Conservation (phyloP, 805 yeast species). For the Saccharomyces cerevisiae region DNA sequence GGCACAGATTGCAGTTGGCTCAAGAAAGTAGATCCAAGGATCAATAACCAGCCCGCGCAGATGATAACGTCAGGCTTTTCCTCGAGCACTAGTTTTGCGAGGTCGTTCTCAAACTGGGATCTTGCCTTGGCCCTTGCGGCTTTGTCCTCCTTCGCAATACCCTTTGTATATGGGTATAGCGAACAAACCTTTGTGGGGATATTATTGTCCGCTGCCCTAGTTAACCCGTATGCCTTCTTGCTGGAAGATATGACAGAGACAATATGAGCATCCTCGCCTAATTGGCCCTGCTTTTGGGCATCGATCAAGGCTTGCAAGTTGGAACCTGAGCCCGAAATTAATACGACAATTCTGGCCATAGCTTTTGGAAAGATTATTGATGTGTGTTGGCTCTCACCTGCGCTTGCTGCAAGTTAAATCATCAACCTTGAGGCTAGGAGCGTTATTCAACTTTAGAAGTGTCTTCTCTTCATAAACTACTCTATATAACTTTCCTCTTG, state of each 20-base stretch:
- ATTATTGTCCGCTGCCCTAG: conserved; percentile 59
- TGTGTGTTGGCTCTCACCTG: background rate
- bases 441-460: background rate
- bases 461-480: background rate
- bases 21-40: conserved; percentile 70
- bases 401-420: background rate
- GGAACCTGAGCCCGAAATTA: conserved; percentile 94
- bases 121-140: conserved; percentile 54
- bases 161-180: conserved; percentile 65
- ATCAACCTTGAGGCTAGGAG: background rate
- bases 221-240: conserved; percentile 77
- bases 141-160: conserved; percentile 60
- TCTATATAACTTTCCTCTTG: background rate
- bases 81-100: conserved; percentile 57
- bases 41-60: conserved; percentile 98
- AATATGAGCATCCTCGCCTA: conserved; percentile 42
- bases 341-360: conserved; percentile 40
- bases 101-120: conserved; percentile 64
- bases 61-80: conserved; percentile 78
- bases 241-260: conserved; percentile 79
- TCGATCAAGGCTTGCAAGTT: conserved; percentile 91
- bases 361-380: conserved; percentile 11
- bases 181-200: conserved; percentile 71
- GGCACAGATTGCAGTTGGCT: conserved; percentile 59
- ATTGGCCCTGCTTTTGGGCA: conserved; percentile 38